Conservation (phyloP, 169 alveolate genomes). For the Babesia bigemina region DNA sequence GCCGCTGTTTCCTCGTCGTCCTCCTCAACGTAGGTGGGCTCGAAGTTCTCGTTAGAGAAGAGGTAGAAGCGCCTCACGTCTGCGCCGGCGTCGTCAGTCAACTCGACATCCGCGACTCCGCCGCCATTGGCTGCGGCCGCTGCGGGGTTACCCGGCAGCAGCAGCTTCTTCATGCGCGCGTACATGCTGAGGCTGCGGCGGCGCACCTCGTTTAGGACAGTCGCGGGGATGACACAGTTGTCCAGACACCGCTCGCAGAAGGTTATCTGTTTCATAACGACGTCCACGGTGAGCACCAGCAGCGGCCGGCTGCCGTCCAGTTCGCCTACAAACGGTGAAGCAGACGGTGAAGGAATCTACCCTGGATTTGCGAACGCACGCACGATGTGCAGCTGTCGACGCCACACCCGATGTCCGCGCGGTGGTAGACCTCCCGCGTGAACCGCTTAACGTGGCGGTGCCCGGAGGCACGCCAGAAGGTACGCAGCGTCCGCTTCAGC, state of each 20-base stretch:
- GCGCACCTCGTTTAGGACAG: slow-evolving; percentile 59
- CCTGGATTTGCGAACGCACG: slow-evolving; percentile 11
- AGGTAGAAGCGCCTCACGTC: slow-evolving; percentile 25
- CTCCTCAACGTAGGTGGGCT: slow-evolving; percentile 46
- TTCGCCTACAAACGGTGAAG: background rate
- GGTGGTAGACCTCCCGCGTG: slow-evolving; percentile 55
- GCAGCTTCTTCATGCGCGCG: slow-evolving; percentile 48
- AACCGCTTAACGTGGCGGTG: slow-evolving; percentile 41
- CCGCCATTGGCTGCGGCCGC: background rate
- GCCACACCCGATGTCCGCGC: slow-evolving; percentile 65
- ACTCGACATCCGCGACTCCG: background rate
- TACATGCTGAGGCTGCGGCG: slow-evolving; percentile 50
- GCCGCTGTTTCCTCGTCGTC: slow-evolving; percentile 12
- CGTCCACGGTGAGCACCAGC: slow-evolving; percentile 51
- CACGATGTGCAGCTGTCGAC: slow-evolving; percentile 35
- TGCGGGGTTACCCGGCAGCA: background rate
- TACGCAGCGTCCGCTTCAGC: slow-evolving; percentile 25
- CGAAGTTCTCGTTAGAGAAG: slow-evolving; percentile 59
- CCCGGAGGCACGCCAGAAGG: slow-evolving; percentile 67
- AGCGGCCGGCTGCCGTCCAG: slow-evolving; percentile 31
- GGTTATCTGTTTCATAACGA: slow-evolving; percentile 46
- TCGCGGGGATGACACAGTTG: slow-evolving; percentile 66
- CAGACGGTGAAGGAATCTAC: background rate
- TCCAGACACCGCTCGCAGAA: slow-evolving; percentile 47
- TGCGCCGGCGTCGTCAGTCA: background rate